Base-by-base conservation (phyloP, 2,329 filamentous ascomycete genomes). In the Graphilbum fragrans region DNA sequence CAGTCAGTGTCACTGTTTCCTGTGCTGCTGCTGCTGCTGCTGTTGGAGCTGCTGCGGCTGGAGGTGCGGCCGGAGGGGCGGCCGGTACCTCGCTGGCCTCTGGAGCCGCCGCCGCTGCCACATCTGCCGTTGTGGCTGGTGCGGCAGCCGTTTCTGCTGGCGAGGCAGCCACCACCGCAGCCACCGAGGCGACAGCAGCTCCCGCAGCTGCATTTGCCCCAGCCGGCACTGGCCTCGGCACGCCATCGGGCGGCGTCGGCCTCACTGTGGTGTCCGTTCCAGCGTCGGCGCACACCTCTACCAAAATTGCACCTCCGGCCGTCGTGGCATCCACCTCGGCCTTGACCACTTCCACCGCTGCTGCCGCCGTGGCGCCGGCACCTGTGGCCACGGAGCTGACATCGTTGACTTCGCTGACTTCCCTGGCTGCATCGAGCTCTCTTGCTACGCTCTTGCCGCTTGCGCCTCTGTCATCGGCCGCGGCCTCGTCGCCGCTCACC, bases 251-350 rank as follows among this genome's bases (percentile, higher is more conserved):
- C 23, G 48, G 49, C 14, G 45, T 49, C 3, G 50, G 49, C 3
- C 39, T 52, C 16, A 44, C 46, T 5, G 47, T 45, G n/a, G 41
- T 52, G 16, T 27, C 48, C 8, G 42, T 52, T 10, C 48, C 50
- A 8, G 32, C 25, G 12, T 32, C 39, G 7, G 38, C 40, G 8
- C 42, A 34, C n/a, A 47, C 44, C 12, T 42, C 47, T n/a, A 49
- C 45, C 9, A 43, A 43, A 32, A 29, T 38, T 7, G 35, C 39
- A 35, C 22, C 41, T 29, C 29, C 33, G 21, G 19, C 40, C 21
- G 20, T 17, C 36, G 42, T 6, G 38, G 32, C 25, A 2, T 34
- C 45, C 11, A 35, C 20, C 19, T 27, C 45, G 14, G 19, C 36
- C 9, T 35, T 46, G 5, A 33, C 20, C 14, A 22, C 41, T 4